Conservation (phyloP, 345 rosid genomes). For the Luvunga scandens region DNA sequence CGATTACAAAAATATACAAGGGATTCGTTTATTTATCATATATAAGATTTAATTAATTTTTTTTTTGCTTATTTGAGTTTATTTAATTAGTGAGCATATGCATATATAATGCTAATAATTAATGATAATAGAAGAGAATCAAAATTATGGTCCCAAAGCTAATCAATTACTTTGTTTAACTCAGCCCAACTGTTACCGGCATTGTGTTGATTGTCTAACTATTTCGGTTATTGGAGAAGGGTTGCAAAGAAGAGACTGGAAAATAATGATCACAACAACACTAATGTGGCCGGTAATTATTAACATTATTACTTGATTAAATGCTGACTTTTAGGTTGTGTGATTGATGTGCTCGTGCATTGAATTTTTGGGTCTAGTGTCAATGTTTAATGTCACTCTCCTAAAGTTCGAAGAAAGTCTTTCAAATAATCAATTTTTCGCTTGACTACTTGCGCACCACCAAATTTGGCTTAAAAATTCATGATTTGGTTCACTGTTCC, state of each 20-base stretch:
- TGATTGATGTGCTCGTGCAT: neutral
- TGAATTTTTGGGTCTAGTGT: neutral
- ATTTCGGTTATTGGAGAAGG: neutral
- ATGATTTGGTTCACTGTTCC: conserved; percentile 4
- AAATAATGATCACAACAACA: neutral
- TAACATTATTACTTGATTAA: neutral
- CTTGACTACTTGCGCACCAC: conserved; percentile 1
- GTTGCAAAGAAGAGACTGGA: neutral
- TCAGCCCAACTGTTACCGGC: neutral
- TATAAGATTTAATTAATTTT: no score
- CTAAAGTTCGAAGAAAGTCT: neutral
- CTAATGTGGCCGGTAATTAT: neutral
- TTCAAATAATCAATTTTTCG: conserved; percentile 3
- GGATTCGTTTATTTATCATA: no score
- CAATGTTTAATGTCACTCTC: no score
- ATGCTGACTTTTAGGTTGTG: neutral
- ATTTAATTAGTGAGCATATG: no score
- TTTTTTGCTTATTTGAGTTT: no score
- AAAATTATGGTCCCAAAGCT: neutral
- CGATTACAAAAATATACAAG: no score
- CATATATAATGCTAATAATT: no score
- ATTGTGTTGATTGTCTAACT: neutral
- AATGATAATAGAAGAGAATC: no score
- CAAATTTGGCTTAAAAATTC: conserved; percentile 12
- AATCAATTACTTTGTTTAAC: no score